Percentiles rank a stretch among this genome's conserved stretches.
Evolutionary conservation across 1,284 basidiomycete species (phyloP).

Genomic region (Agaricales sp.): DNA sequence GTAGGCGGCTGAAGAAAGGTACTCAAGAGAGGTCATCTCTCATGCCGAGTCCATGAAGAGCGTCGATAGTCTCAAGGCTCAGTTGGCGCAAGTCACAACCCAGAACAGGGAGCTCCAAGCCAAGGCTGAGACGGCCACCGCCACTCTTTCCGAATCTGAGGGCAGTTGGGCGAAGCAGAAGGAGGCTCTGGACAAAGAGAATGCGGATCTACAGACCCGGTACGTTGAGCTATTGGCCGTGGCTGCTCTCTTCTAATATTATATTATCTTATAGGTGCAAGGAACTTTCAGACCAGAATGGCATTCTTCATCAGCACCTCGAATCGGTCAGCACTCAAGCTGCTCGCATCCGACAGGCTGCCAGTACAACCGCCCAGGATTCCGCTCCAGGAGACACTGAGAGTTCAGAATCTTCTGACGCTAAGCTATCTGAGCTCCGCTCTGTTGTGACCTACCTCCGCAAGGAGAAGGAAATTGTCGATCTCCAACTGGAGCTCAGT

Average conservation of each 20-base stretch:
- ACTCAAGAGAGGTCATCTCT: slow-evolving; percentile 69
- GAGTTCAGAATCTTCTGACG: slow-evolving; percentile 38
- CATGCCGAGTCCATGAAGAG: slow-evolving; percentile 78
- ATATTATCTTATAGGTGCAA: slow-evolving; percentile 39
- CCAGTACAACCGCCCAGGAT: slow-evolving; percentile 35
- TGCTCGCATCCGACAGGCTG: slow-evolving; percentile 62
- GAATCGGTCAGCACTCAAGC: slow-evolving; percentile 82
- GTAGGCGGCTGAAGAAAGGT: slow-evolving; percentile 73
- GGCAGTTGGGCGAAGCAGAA: slow-evolving; percentile 75
- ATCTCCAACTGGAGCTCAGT: slow-evolving; percentile 77
- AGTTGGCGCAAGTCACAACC: slow-evolving; percentile 41
- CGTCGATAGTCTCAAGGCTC: slow-evolving; percentile 54
- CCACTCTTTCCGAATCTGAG: slow-evolving; percentile 62
- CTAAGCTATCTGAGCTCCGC: slow-evolving; percentile 62
- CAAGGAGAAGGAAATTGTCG: slow-evolving; percentile 86
- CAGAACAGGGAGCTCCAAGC: slow-evolving; percentile 46
- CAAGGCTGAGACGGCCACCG: slow-evolving; percentile 62
- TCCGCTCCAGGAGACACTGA: slow-evolving; percentile 31
- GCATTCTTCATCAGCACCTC: slow-evolving; percentile 73
- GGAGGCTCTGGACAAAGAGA: slow-evolving; percentile 67
- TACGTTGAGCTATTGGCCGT: slow-evolving; percentile 20
- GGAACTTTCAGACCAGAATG: slow-evolving; percentile 72
- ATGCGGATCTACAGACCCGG: slow-evolving; percentile 62
- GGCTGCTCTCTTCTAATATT: background rate
- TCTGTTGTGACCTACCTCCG: slow-evolving; percentile 77